phyloP scores from a whole-genome alignment of 257 asterid species.

The Lycium barbarum region DNA sequence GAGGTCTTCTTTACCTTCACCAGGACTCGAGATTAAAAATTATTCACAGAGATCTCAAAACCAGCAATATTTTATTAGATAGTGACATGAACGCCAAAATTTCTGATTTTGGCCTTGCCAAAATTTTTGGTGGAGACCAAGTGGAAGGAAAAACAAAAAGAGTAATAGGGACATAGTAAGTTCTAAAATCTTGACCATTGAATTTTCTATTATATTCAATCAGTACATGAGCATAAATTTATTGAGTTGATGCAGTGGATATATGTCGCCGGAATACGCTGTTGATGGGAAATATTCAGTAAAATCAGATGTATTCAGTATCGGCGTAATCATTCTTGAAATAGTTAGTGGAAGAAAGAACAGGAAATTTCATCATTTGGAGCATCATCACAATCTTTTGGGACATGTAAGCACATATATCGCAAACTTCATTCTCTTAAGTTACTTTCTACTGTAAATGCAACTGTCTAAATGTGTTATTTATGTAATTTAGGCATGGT shows the following conservation, averaged over 20 bases:
- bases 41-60: too few species aligned
- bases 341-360: constrained; percentile 26
- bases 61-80: too few species aligned
- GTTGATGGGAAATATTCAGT: constrained; percentile 23
- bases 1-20: too few species aligned
- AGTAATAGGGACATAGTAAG: too few species aligned
- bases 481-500: constrained; percentile 30
- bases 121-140: too few species aligned
- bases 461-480: neutral
- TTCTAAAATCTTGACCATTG: too few species aligned
- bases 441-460: neutral
- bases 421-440: neutral
- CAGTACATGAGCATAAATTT: neutral
- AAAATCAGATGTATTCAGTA: constrained; percentile 28
- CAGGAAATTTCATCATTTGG: constrained; percentile 28
- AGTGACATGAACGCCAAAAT: too few species aligned
- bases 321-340: constrained; percentile 16
- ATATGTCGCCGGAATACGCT: constrained; percentile 24
- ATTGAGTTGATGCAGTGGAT: constrained; percentile 26
- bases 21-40: too few species aligned
- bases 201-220: neutral
- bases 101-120: too few species aligned
- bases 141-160: too few species aligned
- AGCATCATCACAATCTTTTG: constrained; percentile 37
- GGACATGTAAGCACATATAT: constrained; percentile 33